phyloP scores from a whole-genome alignment of 352 stramenopile genomes.

The Phytophthora quininea region DNA sequence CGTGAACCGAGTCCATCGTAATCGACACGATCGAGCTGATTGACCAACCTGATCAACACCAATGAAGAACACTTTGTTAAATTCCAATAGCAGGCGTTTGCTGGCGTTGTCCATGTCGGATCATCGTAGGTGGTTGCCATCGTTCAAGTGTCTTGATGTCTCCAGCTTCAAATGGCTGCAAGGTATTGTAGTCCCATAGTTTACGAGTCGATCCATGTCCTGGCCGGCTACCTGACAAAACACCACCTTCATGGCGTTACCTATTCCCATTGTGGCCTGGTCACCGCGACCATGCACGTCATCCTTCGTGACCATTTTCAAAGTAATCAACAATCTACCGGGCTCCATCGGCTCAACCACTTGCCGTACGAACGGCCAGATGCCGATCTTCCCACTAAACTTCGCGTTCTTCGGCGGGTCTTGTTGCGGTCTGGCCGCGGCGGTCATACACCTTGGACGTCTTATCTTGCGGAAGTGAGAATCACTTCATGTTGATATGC shows the following conservation, averaged over 20 bases:
- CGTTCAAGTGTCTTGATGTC: constrained; percentile 32
- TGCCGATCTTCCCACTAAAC: constrained; percentile 56
- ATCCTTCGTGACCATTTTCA: constrained; percentile 48
- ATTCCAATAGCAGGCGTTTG: constrained; percentile 41
- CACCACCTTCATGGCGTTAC: constrained; percentile 15
- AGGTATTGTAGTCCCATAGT: constrained; percentile 35
- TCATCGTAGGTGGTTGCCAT: constrained; percentile 13
- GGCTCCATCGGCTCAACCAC: constrained; percentile 1
- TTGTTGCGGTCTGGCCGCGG: constrained; percentile 48
- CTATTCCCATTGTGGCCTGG: too few relatives aligned
- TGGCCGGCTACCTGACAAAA: constrained; percentile 46
- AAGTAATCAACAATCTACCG: constrained; percentile 15
- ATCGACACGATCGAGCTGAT: too few relatives aligned
- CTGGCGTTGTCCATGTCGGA: constrained; percentile 8
- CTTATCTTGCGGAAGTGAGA: constrained; percentile 40
- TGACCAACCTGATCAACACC: background rate
- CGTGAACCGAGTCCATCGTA: too few relatives aligned
- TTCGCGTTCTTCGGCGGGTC: constrained; percentile 33
- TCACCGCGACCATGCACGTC: constrained; percentile 25
- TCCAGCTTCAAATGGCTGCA: constrained; percentile 41
- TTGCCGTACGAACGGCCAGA: constrained; percentile 47
- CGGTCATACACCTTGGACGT: constrained; percentile 47
- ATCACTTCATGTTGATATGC: constrained; percentile 58
- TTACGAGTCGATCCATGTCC: constrained; percentile 31
- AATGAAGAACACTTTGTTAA: constrained; percentile 59